Evolutionary conservation across 192 early-diverging fungal genomes (phyloP).

Genomic region (Rhizoclosmatium globosum): DNA sequence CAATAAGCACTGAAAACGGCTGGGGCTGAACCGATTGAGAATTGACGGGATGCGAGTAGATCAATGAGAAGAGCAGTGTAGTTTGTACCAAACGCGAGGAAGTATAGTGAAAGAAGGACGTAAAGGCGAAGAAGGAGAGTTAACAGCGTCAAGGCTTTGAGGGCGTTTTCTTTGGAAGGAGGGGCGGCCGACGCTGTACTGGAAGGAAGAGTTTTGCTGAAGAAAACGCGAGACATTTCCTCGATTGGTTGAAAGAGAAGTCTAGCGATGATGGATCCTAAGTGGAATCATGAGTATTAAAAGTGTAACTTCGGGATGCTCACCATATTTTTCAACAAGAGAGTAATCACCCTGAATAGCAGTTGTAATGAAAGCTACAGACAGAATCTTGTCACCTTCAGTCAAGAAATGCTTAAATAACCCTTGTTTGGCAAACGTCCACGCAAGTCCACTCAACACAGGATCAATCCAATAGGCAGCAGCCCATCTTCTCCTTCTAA

Average conservation of each 20-base stretch:
- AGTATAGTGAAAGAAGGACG: slow-evolving; percentile 74
- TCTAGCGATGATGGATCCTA: slow-evolving; percentile 87
- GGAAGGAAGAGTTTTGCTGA: slow-evolving; percentile 72
- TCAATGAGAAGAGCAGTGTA: slow-evolving; percentile 76
- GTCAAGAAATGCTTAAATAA: slow-evolving; percentile 93
- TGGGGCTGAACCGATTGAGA: slow-evolving; percentile 47
- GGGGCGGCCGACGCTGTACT: neutral
- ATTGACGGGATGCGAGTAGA: slow-evolving; percentile 64
- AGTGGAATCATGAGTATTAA: neutral
- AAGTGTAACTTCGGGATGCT: neutral
- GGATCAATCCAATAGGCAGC: slow-evolving; percentile 64
- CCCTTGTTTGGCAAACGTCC: slow-evolving; percentile 84
- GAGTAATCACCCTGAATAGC: slow-evolving; percentile 83
- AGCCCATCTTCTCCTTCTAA: neutral
- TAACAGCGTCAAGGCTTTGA: slow-evolving; percentile 32
- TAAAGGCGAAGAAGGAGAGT: slow-evolving; percentile 61
- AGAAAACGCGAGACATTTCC: slow-evolving; percentile 86
- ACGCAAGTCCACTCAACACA: slow-evolving; percentile 69
- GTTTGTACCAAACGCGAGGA: slow-evolving; percentile 86
- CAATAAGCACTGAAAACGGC: slow-evolving; percentile 71
- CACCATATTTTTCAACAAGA: slow-evolving; percentile 85
- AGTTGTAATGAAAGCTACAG: slow-evolving; percentile 55
- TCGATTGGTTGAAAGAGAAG: slow-evolving; percentile 95
- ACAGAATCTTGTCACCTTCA: slow-evolving; percentile 96
- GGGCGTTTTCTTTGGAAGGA: neutral